Evolutionary conservation across 345 rosid genomes (phyloP).

Genomic region (Eucalyptus regnans): DNA sequence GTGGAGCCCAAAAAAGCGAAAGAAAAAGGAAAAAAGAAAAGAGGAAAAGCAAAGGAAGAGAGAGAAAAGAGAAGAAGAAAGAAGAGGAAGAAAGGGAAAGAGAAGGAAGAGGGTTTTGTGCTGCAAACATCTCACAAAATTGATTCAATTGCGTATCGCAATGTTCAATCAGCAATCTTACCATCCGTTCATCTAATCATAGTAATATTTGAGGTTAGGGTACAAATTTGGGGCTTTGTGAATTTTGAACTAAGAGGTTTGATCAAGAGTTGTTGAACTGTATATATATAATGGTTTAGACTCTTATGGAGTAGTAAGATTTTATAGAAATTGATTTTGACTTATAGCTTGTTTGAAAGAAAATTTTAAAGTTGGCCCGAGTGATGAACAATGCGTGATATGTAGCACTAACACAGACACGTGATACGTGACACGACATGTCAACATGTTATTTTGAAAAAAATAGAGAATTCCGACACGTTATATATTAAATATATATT

Average conservation of each 20-base stretch:
- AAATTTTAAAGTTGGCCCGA: not conserved
- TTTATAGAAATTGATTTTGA: not conserved
- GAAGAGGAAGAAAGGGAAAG: not conserved
- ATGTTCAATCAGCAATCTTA: not conserved
- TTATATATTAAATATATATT: too few relatives aligned
- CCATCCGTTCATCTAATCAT: not conserved
- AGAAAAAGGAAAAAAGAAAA: not conserved
- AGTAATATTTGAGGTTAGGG: not conserved
- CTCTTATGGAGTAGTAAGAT: accelerated
- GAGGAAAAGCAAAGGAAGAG: not conserved
- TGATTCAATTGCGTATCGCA: not conserved
- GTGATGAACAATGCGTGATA: not conserved
- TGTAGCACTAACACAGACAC: too few relatives aligned
- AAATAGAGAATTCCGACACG: too few relatives aligned
- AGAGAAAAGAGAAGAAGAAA: too few relatives aligned
- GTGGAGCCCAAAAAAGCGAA: not conserved
- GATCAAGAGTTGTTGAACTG: not conserved
- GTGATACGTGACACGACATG: too few relatives aligned
- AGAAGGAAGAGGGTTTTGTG: not conserved
- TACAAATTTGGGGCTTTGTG: not conserved
- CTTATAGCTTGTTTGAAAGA: too few relatives aligned
- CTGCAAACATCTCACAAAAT: accelerated
- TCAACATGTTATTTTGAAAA: too few relatives aligned
- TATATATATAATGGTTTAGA: too few relatives aligned
- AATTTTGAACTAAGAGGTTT: not conserved